Percentiles rank a stretch among this genome's conserved stretches.
These are phyloP conservation scores for Rhodotorula sp. DNA, from an alignment of 1,284 basidiomycete species.

Conservation along the genomic window DNA sequence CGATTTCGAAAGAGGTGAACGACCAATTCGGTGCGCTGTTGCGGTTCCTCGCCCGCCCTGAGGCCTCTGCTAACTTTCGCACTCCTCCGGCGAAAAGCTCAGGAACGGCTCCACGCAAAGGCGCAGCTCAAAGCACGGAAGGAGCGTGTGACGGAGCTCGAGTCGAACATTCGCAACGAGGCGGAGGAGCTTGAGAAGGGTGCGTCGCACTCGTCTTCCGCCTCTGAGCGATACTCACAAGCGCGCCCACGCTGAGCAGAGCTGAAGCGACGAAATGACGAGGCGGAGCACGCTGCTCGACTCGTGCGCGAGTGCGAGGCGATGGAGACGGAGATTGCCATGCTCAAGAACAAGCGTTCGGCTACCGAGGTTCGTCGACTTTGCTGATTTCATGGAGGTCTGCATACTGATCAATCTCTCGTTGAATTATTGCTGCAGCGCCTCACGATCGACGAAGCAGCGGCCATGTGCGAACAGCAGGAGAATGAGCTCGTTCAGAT, in stretches of 20 bases:
- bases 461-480: slow-evolving; percentile 35
- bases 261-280: neutral
- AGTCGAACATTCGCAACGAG: slow-evolving; percentile 27
- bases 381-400: neutral
- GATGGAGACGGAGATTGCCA: slow-evolving; percentile 41
- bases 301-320: slow-evolving; percentile 34
- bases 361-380: slow-evolving; percentile 23
- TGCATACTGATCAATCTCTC: too few relatives aligned
- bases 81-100: neutral
- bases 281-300: slow-evolving; percentile 22
- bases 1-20: slow-evolving; percentile 30
- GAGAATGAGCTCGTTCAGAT: slow-evolving; percentile 21
- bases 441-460: slow-evolving; percentile 42
- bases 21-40: slow-evolving; percentile 19
- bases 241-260: neutral
- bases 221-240: too few relatives aligned
- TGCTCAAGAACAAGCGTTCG: slow-evolving; percentile 42
- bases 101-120: slow-evolving; percentile 13
- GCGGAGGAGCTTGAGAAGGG: slow-evolving; percentile 31
- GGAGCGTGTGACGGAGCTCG: slow-evolving; percentile 24
- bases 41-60: neutral
- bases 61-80: neutral
- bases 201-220: neutral
- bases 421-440: slow-evolving; percentile 19
- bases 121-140: slow-evolving; percentile 26